phyloP scores from a whole-genome alignment of 225 moss, liverwort and hornwort species.

The Anthoceros angustus region DNA sequence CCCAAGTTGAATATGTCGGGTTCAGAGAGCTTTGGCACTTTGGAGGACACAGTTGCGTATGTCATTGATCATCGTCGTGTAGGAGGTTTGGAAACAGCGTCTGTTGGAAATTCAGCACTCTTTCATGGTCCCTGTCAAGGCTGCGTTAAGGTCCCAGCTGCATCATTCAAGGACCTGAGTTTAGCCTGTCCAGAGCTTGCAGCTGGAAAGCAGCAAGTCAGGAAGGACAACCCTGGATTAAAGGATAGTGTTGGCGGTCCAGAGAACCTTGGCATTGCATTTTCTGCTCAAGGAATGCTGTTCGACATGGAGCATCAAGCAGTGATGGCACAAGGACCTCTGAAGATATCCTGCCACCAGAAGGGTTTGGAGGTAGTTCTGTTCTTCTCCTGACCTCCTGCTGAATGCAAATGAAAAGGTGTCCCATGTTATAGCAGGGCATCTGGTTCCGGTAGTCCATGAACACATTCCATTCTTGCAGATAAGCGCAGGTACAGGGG shows the following conservation, averaged over 20 bases:
- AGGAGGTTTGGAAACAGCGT: background rate
- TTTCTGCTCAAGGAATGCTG: background rate
- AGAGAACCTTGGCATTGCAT: background rate
- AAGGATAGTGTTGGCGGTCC: background rate
- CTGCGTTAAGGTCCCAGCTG: background rate
- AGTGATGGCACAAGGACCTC: background rate
- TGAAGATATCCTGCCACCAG: background rate
- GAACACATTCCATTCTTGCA: background rate
- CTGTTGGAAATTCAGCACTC: background rate
- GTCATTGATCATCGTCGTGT: background rate
- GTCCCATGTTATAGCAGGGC: background rate
- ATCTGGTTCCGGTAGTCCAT: background rate
- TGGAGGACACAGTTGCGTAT: background rate
- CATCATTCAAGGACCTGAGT: background rate
- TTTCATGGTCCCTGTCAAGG: conserved; percentile 1
- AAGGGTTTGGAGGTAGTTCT: background rate
- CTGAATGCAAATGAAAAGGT: background rate
- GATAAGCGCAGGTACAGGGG: background rate
- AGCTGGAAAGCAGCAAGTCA: background rate
- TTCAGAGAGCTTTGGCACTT: background rate
- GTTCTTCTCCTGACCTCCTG: background rate
- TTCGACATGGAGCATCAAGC: background rate
- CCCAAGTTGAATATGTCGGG: background rate
- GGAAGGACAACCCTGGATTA: background rate
- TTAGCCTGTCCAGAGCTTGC: background rate